Base-by-base conservation (phyloP, 2,329 filamentous ascomycete genomes). In the Verticillium longisporum region DNA sequence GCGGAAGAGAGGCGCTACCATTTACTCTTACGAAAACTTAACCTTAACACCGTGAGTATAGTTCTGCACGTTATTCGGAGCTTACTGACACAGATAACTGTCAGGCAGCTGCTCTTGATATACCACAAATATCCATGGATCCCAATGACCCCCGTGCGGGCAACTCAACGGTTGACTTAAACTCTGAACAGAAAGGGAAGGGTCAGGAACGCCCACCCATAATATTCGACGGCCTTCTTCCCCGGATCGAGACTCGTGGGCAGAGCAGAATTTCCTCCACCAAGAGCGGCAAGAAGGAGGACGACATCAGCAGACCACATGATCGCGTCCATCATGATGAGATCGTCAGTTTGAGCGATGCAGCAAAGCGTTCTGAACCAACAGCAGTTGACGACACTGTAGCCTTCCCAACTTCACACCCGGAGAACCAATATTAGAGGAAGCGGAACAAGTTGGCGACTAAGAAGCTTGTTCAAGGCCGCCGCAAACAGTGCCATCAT, bases 241-340 rank as follows among this genome's bases (percentile, higher is more conserved):
- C 66, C 31, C 65, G 66, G 31, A 67, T 68, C 62, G 66, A 68
- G 57, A 67, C 66, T 3, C 61, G 66, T 36, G 66, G 66, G 4
- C 66, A 68, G 57, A 65, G 66, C 61, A 64, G 64, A n/a, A 45
- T 57, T 36, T 54, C 62, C 9, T 60, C 61, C 14, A 61, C 59
- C 31, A 65, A 63, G 56, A 59, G 62, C 38, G 41, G 61, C 55
- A 64, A 60, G 57, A 63, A 61, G 53, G 61, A 60, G 18, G 56
- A 61, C 31, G 57, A 59, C 31, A 18, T 18, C 10, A 34, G 31
- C 54, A 15, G 6, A 4, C 54, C n/a, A 13, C 54, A 55, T 7
- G 33, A 55, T 18, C 14, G 11, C 31, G 54, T 33, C 32, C 18
- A 34, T 13, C 54, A 26, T 26, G n/a, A 10, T 4, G 45, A 53